Evolutionary conservation across 148 eudicot species (phyloP), one percentile per base, ranked within the genome.

Genomic region (Chenopodium formosanum): DNA sequence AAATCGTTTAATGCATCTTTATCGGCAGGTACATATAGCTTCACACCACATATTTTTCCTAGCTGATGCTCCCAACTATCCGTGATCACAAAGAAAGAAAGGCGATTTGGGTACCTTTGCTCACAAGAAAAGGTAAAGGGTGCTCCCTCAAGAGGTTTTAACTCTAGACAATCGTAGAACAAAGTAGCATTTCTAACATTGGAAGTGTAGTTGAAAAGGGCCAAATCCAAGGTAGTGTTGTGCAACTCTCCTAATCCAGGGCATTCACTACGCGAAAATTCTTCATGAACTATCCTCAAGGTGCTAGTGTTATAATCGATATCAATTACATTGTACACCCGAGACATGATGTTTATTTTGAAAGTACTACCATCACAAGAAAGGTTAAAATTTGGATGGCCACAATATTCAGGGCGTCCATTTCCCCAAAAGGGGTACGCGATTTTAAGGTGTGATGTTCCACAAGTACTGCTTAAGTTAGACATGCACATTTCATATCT

Each of bases 341-440:
- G 8, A 3, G 73, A 65, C 53, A 27, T 32, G 3, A 74, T 81
- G 1, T 65, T 34, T 8, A 81, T 75, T 9, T 44, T 74, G 10
- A 74, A 7, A 34, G 50, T n/a, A 48, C 11, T 31, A 65, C 37
- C 50, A 11, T 66, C 52, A 66, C 83, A 81, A n/a, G 78, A 48
- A 29, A 81, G 79, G 29, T 81, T 34, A 23, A 81, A 81, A 9
- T 74, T 67, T 0, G 74, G 74, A 53, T 74, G 83, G 5, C 83
- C 83, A n/a, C 79, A 75, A 32, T 66, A 75, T 9, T 65, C 8
- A 47, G 78, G 73, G 25, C 29, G 50, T 44, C 74, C 79, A 16
- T 75, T 81, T 34, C 74, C 78, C 74, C 83, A 67, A 16, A 81
- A 81, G 0, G 83, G 83, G 31, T 81, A 81, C 14, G 37, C 29